A percentile compares a stretch with the other conserved stretches of the same genome.
Evolutionary conservation across 1,284 basidiomycete species (phyloP).

Genomic region (Somion occarium): DNA sequence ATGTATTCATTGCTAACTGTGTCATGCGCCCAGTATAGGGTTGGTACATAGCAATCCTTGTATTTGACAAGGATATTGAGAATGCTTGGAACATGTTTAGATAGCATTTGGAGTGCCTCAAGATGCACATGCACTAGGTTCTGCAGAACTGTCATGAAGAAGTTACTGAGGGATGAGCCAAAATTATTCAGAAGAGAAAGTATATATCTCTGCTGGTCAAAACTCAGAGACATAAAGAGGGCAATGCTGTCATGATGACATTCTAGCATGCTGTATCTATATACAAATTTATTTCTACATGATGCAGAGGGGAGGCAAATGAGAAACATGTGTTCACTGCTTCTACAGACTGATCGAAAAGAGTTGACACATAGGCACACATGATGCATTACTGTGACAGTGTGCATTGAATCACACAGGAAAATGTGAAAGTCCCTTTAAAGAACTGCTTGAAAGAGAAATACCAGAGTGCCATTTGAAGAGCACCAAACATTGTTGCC

Average conservation of each 20-base stretch:
- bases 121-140: background rate
- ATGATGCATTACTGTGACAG: background rate
- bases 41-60: background rate
- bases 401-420: background rate
- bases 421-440: background rate
- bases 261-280: background rate
- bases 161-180: too few species aligned
- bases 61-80: background rate
- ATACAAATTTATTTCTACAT: background rate
- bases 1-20: background rate
- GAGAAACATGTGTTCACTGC: background rate
- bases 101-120: background rate
- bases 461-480: background rate
- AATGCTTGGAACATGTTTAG: background rate
- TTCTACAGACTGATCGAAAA: background rate
- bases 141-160: background rate
- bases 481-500: background rate
- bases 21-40: background rate
- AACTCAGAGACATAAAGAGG: background rate
- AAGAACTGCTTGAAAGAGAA: background rate
- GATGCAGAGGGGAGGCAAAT: background rate
- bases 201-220: background rate
- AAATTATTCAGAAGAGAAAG: background rate
- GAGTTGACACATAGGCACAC: background rate
- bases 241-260: background rate